Evolutionary conservation across 2,329 filamentous ascomycete species (phyloP).

Genomic region (Myriosclerotinia scirpicola): DNA sequence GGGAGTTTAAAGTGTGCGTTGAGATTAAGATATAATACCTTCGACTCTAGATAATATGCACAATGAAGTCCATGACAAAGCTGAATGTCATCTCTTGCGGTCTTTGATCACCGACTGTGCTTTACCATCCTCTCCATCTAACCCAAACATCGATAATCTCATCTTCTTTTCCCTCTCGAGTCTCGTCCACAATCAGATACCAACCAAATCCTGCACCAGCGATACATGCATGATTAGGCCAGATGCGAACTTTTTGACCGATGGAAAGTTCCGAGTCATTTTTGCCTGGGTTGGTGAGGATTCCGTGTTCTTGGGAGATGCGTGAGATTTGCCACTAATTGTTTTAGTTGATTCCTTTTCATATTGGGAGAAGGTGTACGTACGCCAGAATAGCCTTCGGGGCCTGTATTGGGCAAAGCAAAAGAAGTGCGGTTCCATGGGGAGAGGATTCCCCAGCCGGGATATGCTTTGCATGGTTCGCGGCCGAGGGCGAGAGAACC

Average conservation of each 20-base stretch:
- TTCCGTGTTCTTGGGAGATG: slow-evolving; percentile 77
- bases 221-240: slow-evolving; percentile 82
- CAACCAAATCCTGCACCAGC: slow-evolving; percentile 68
- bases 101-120: neutral
- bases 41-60: slow-evolving; percentile 14
- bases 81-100: neutral
- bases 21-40: slow-evolving; percentile 25
- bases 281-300: slow-evolving; percentile 58
- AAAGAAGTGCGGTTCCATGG: slow-evolving; percentile 50
- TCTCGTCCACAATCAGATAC: slow-evolving; percentile 72
- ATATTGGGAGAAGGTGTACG: neutral
- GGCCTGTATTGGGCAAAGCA: slow-evolving; percentile 18
- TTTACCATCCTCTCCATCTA: slow-evolving; percentile 68
- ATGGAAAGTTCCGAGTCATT: slow-evolving; percentile 53
- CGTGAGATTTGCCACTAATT: slow-evolving; percentile 63
- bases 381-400: slow-evolving; percentile 20
- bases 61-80: slow-evolving; percentile 4
- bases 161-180: slow-evolving; percentile 52
- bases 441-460: slow-evolving; percentile 68
- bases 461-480: slow-evolving; percentile 70
- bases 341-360: neutral
- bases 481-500: slow-evolving; percentile 70
- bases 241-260: slow-evolving; percentile 68
- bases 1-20: slow-evolving; percentile 21
- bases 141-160: slow-evolving; percentile 75